phyloP scores from a whole-genome alignment of 75 land plant species.

The Cunninghamia lanceolata region DNA sequence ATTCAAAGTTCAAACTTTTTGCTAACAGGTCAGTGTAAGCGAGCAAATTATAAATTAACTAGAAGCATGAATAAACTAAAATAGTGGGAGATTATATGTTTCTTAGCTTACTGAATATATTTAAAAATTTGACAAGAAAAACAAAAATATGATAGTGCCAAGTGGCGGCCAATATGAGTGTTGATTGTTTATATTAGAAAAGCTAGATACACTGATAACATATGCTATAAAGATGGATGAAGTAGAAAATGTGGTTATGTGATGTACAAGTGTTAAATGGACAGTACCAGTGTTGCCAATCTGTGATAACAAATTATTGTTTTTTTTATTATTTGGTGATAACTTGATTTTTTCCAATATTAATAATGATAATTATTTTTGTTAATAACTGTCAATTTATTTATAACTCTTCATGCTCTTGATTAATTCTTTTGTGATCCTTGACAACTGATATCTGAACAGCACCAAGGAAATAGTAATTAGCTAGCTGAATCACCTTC shows the following conservation, averaged over 20 bases:
- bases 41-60: neutral
- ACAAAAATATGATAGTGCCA: no score
- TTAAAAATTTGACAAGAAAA: no score
- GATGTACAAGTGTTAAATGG: neutral
- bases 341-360: neutral
- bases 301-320: no score
- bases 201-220: neutral
- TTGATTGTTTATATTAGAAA: no score
- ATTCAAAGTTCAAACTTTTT: neutral
- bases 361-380: neutral
- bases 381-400: neutral
- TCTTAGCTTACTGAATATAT: neutral
- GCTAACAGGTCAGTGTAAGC: neutral
- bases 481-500: neutral
- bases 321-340: neutral
- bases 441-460: neutral
- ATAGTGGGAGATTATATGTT: neutral
- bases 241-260: neutral
- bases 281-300: neutral
- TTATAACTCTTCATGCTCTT: neutral
- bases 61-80: neutral
- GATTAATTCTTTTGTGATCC: neutral
- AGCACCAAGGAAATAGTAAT: neutral
- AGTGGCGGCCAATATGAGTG: no score
- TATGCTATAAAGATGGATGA: neutral